phyloP scores from a whole-genome alignment of 352 stramenopile species.

The Phytophthora podocarpi region DNA sequence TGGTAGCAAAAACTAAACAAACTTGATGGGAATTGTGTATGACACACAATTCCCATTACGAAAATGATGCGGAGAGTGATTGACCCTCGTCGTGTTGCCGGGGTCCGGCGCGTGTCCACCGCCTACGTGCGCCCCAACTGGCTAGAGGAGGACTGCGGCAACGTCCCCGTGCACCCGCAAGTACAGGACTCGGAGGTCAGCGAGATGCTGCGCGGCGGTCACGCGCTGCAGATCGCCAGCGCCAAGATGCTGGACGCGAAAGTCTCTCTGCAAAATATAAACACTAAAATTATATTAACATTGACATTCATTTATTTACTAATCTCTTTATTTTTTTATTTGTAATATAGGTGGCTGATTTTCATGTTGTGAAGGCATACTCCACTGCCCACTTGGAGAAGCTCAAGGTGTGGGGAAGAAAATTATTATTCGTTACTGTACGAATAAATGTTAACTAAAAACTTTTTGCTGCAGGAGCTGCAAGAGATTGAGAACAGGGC shows the following conservation, averaged over 20 bases:
- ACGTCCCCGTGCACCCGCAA: constrained; percentile 52
- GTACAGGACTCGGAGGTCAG: constrained; percentile 52
- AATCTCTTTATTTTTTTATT: background rate
- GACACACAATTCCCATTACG: too few relatives aligned
- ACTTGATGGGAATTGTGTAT: too few relatives aligned
- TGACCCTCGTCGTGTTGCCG: background rate
- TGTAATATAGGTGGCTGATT: constrained; percentile 42
- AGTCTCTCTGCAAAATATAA: constrained; percentile 17
- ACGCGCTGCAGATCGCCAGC: constrained; percentile 64
- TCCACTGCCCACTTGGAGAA: constrained; percentile 43
- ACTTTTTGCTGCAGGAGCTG: constrained; percentile 45
- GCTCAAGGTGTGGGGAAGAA: constrained; percentile 46
- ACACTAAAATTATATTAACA: constrained; percentile 1
- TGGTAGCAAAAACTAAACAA: too few relatives aligned
- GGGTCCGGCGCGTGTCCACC: constrained; percentile 15
- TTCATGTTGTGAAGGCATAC: constrained; percentile 43
- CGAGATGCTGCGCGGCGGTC: constrained; percentile 75
- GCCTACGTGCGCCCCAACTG: constrained; percentile 43
- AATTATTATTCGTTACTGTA: background rate
- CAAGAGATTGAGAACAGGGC: constrained; percentile 51
- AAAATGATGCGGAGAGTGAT: constrained; percentile 7
- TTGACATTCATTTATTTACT: background rate
- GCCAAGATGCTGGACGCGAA: constrained; percentile 53
- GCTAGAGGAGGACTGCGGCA: constrained; percentile 69
- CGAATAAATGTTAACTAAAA: background rate